Conservation (phyloP, 2,329 filamentous ascomycete species). For the Penicillium sp. region DNA sequence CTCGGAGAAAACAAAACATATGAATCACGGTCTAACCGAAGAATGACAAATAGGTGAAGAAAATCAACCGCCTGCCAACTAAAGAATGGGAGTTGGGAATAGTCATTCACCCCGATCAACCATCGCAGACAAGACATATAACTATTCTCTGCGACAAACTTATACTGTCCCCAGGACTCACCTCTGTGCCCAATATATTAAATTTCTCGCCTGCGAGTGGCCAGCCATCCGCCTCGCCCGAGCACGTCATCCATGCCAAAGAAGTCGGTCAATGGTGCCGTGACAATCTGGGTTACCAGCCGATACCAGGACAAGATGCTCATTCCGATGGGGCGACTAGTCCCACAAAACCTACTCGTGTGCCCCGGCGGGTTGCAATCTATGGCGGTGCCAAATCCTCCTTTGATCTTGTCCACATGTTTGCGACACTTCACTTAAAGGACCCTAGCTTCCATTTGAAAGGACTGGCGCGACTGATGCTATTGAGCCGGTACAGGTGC, state of each 20-base stretch:
- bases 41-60: slow-evolving; percentile 24
- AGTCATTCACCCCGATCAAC: too few species aligned
- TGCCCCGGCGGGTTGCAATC: too few species aligned
- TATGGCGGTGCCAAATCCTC: slow-evolving; percentile 27
- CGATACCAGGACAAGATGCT: slow-evolving; percentile 6
- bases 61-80: too few species aligned
- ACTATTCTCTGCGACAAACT: slow-evolving; percentile 26
- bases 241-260: slow-evolving; percentile 21
- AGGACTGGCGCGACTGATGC: not conserved
- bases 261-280: slow-evolving; percentile 21
- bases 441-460: slow-evolving; percentile 10
- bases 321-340: too few species aligned
- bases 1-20: too few species aligned
- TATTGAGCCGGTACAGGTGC: slow-evolving; percentile 20
- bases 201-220: slow-evolving; percentile 13
- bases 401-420: slow-evolving; percentile 26
- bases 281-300: slow-evolving; percentile 20
- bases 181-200: slow-evolving; percentile 24
- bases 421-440: slow-evolving; percentile 22
- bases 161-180: slow-evolving; percentile 26
- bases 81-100: too few species aligned
- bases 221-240: not conserved
- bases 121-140: not conserved
- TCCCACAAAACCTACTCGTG: too few species aligned
- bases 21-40: too few species aligned